Evolutionary conservation across 441 rosid genomes (phyloP).

Genomic region (Adansonia gregorii): DNA sequence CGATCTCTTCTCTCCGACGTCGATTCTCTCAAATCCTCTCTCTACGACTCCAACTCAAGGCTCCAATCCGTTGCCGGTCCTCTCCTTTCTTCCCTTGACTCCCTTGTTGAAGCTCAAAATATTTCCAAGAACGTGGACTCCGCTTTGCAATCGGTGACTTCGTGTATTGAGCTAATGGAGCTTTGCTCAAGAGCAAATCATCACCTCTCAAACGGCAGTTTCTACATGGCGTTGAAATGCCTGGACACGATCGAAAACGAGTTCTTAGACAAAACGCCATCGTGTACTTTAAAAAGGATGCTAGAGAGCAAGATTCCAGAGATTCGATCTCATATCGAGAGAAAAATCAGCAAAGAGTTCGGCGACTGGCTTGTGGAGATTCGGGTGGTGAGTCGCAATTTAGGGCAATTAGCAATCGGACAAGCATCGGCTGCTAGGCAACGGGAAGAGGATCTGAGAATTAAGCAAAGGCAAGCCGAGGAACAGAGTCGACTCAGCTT

Average conservation of each 20-base stretch:
- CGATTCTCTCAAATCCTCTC: slow-evolving; percentile 86
- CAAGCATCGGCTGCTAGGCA: slow-evolving; percentile 95
- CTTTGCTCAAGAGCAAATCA: slow-evolving; percentile 73
- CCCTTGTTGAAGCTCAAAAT: slow-evolving; percentile 73
- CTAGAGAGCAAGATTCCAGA: slow-evolving; percentile 81
- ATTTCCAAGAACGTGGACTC: slow-evolving; percentile 70
- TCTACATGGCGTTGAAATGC: slow-evolving; percentile 84
- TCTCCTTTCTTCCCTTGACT: slow-evolving; percentile 73
- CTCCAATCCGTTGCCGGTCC: slow-evolving; percentile 87
- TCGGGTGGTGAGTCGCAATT: slow-evolving; percentile 85
- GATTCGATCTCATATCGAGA: slow-evolving; percentile 74
- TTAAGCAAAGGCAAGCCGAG: slow-evolving; percentile 95
- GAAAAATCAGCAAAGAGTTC: slow-evolving; percentile 81
- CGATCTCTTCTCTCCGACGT: slow-evolving; percentile 96
- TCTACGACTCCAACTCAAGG: slow-evolving; percentile 78
- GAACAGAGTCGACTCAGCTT: slow-evolving; percentile 90
- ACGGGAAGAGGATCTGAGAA: slow-evolving; percentile 87
- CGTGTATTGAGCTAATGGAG: slow-evolving; percentile 70
- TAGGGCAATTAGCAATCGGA: slow-evolving; percentile 92
- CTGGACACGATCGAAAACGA: slow-evolving; percentile 71
- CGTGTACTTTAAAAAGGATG: slow-evolving; percentile 76
- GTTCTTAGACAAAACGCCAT: slow-evolving; percentile 62
- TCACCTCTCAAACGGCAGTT: slow-evolving; percentile 67
- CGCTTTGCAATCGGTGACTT: slow-evolving; percentile 57
- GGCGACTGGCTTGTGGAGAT: slow-evolving; percentile 97